These are phyloP conservation scores for Boletus sp. DNA, from an alignment of 768 basidiomycete species.

Conservation along the genomic window DNA sequence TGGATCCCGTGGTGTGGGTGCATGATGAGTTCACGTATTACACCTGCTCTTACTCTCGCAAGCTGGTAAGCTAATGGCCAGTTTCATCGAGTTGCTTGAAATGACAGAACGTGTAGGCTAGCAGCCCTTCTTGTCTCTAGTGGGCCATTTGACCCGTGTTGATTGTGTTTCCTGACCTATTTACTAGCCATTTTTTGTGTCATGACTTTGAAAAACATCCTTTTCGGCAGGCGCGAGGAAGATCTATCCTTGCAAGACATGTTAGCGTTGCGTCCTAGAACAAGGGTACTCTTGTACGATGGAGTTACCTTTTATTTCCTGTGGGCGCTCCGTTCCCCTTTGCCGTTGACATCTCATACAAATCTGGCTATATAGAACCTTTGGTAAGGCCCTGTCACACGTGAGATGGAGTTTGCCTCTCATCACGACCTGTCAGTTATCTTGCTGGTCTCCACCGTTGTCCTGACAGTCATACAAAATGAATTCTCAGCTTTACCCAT, in stretches of 20 bases:
- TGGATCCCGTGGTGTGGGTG: constrained; percentile 17
- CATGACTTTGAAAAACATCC: constrained; percentile 14
- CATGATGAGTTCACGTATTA: constrained; percentile 1
- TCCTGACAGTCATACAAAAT: constrained; percentile 12
- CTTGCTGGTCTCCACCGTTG: constrained; percentile 17
- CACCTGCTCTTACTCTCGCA: constrained; percentile 19
- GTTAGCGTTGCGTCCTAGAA: not conserved
- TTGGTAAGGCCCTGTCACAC: constrained; percentile 5
- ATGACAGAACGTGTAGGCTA: constrained; percentile 16
- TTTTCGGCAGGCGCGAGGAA: not conserved
- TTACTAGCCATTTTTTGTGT: constrained; percentile 13
- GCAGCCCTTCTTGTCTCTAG: constrained; percentile 17
- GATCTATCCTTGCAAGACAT: not conserved
- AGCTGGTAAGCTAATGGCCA: constrained; percentile 16
- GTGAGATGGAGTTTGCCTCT: not conserved
- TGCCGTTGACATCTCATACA: not conserved
- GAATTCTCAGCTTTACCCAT: constrained; percentile 11
- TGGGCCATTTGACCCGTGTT: not conserved
- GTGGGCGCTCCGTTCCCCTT: constrained; percentile 6
- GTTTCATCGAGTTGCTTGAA: not conserved
- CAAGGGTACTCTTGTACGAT: constrained; percentile 10
- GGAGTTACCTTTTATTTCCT: constrained; percentile 15
- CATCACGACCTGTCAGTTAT: constrained; percentile 1
- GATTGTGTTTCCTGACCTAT: not conserved
- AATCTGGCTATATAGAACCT: constrained; percentile 10